Base-by-base conservation (phyloP, 2,329 filamentous ascomycete species). In the Fusarium udum region DNA sequence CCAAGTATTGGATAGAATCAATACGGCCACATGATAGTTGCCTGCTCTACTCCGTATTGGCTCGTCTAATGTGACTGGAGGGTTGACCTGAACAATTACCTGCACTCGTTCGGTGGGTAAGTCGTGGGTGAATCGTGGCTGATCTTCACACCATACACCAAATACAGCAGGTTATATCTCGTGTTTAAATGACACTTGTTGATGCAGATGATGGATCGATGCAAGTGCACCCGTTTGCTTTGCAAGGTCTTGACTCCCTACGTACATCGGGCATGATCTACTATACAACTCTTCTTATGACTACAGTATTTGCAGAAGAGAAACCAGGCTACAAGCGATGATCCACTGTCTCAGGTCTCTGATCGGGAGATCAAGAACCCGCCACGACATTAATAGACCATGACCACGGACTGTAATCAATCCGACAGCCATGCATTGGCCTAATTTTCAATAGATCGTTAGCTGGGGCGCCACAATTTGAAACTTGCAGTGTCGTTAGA, bases 341-440 rank as follows among this genome's bases (percentile, higher is more conserved):
- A 36, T 55, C 75, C 75, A 75, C 74, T 74, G 75, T 77, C 75
- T 77, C 74, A 77, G 69, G 75, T 75, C 57, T 61, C 59, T 71
- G 64, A 74, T 70, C 63, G 56, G 63, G 56, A 65, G 61, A 66
- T 70, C 56, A 72, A 61, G 34, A 65, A 46, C 42, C 57, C 53
- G 57, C 65, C 53, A 32, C 56, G 45, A 65, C 62, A 39, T 39
- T 45, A 61, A 64, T 60, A 26, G 34, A 59, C 59, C 42, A 36
- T 56, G 49, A 31, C 37, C 40, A 48, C 51, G 34, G 49, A 60
- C 40, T 45, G 52, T 34, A 67, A 40, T 56, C 48, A 51, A 36
- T 24, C 57, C 43, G 42, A 45, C 36, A 51, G 48, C 65, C 60
- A 73, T 40, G 42, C 28, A 66, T 62, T 63, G 56, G 37, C 31